Evolutionary conservation across 2,329 filamentous ascomycete genomes (phyloP), one percentile per base, ranked within the genome.

Genomic region (Ciborinia camelliae): DNA sequence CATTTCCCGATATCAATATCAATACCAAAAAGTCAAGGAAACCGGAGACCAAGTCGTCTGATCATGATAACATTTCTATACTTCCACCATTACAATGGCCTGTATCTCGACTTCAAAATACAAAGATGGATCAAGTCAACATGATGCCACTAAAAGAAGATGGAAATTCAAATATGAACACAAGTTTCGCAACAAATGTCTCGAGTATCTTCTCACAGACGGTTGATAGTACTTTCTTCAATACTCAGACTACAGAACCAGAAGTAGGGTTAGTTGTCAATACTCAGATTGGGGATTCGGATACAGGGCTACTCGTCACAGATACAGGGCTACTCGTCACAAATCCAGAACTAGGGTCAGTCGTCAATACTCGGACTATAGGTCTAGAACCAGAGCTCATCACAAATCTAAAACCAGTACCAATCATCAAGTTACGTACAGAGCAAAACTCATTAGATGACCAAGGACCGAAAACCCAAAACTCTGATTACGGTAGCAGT

Each of bases 121-220:
- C 51, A 23, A 26, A 57, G 15, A 30, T n/a, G 15, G 12, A 15
- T 26, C 51, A 47, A 63, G 7, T 15, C 2, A 57, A 30, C 30
- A 50, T 10, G 30, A 23, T 39, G 30, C 30, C 39, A 30, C 32
- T 23, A 14, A 60, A 51, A 23, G 26, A 10, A 10, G 15, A 58
- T 20, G 59, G 28, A 18, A 43, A 32, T 26, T 23, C 35, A 26
- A 66, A 60, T 26, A 58, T 48, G 0, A 61, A 66, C 32, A 67
- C 65, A 9, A 71, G 69, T 54, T 73, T 73, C 53, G 62, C 64
- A 3, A 71, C 71, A 1, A 48, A 60, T 48, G 43, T 63, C 2
- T 69, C 70, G 1, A 50, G 53, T 30, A 43, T 65, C 3, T 72
- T 72, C 39, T 71, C 71, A 10, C 50, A 64, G 54, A 14, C 26